Evolutionary conservation across 148 eudicot genomes (phyloP), one percentile per base, ranked within the genome.

Genomic region (Dianthus caryophyllus): DNA sequence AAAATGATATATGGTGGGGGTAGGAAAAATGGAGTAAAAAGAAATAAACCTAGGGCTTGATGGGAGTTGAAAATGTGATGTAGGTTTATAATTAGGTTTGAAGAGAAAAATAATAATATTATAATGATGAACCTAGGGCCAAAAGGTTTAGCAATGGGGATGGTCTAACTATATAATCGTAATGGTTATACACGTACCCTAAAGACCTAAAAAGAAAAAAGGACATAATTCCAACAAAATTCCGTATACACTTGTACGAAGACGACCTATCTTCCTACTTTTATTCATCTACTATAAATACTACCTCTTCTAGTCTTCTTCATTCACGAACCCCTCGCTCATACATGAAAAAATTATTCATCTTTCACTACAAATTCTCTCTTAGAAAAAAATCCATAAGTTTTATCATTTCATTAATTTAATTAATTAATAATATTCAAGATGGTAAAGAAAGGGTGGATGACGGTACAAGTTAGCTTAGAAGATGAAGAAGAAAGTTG

Each of bases 391-490:
- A 41, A 30, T 4, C 31, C 6, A n/a, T n/a, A n/a, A n/a, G n/a
- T n/a, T 9, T 27, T n/a, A n/a, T n/a, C n/a, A n/a, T n/a, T n/a
- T n/a, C n/a, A n/a, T n/a, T n/a, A n/a, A 50, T 17, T n/a, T n/a
- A n/a, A n/a, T 2, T 17, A 50, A 49, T 17, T 17, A 18, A 14
- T 16, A 44, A 77, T 51, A 76, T 69, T 60, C 18, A 73, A 51
- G 80, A 75, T 70, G 70, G 71, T 77, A 49, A 83, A 79, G 72
- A 83, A 79, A 59, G 86, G 86, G 0, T 79, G 74, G 65, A 47
- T 83, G 30, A 69, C 77, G 6, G 73, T 83, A 2, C 79, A 76
- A 48, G 85, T 79, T 0, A 83, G 85, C 13, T 46, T 77, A 59
- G 81, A 47, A 48, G 76, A 46, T 2, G 76, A 73, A 39, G 75